Conservation (phyloP, 2,329 filamentous ascomycete species). For the Aschersonia sp. region DNA sequence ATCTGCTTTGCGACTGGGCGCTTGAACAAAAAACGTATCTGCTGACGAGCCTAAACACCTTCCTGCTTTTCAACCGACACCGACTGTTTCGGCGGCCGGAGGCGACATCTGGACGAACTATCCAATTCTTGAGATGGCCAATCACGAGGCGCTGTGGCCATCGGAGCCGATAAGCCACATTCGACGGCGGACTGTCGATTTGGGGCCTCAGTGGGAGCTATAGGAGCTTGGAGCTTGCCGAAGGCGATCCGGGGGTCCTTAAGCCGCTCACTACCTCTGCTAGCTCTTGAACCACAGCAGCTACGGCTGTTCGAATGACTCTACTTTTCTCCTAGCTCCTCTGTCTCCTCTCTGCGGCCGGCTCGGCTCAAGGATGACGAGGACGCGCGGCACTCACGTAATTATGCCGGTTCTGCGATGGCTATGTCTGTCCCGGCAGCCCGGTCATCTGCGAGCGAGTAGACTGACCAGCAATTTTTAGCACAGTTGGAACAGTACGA, state of each 20-base stretch:
- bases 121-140: not conserved
- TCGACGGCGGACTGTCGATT: not conserved
- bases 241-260: not conserved
- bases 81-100: not conserved
- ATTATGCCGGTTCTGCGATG: too few relatives aligned
- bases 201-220: not conserved
- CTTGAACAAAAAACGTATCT: not conserved
- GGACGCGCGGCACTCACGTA: too few relatives aligned
- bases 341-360: too few relatives aligned
- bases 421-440: too few relatives aligned
- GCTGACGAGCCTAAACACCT: not conserved
- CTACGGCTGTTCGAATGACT: too few relatives aligned
- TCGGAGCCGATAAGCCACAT: not conserved
- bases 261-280: not conserved
- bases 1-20: not conserved
- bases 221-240: too few relatives aligned
- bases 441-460: too few relatives aligned
- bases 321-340: too few relatives aligned
- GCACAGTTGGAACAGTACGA: too few relatives aligned
- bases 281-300: too few relatives aligned
- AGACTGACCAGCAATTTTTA: too few relatives aligned
- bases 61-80: not conserved
- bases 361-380: too few relatives aligned
- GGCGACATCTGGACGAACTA: not conserved
- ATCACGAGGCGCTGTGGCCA: not conserved